Conservation (phyloP, 1,284 basidiomycete species). For the Apiotrichum laibachii region DNA sequence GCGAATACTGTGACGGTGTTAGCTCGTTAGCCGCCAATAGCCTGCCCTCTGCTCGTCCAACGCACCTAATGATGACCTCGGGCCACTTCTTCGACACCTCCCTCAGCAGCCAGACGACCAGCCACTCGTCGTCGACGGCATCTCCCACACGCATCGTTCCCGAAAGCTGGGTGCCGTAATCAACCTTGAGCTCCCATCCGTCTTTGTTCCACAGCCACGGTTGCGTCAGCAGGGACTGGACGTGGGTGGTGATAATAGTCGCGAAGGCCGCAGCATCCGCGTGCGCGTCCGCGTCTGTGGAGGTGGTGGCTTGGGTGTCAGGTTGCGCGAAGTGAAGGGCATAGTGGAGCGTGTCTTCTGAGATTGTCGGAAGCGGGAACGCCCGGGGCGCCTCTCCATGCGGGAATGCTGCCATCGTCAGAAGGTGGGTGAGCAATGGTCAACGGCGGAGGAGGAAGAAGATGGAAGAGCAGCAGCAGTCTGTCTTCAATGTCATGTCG, state of each 20-base stretch:
- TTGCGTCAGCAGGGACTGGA: constrained; percentile 59
- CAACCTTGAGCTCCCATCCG: constrained; percentile 72
- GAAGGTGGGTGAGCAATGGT: background rate
- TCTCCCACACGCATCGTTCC: constrained; percentile 85
- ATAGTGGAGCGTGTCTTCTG: constrained; percentile 82
- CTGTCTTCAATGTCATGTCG: too few species aligned
- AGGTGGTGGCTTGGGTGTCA: constrained; percentile 30
- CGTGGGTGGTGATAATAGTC: constrained; percentile 63
- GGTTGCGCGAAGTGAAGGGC: constrained; percentile 61
- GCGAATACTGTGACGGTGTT: constrained; percentile 56
- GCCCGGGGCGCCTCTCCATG: constrained; percentile 27
- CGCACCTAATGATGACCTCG: constrained; percentile 61
- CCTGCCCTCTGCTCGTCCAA: constrained; percentile 8
- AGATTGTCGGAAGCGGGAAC: constrained; percentile 56
- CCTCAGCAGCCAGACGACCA: constrained; percentile 77
- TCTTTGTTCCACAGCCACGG: constrained; percentile 85
- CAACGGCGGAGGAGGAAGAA: background rate
- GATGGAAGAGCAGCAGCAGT: background rate
- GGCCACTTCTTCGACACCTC: constrained; percentile 75
- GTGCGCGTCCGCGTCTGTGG: constrained; percentile 55
- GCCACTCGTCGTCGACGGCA: constrained; percentile 95
- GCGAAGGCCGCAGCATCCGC: constrained; percentile 66
- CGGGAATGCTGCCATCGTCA: constrained; percentile 40
- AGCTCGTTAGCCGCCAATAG: background rate
- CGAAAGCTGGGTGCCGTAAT: constrained; percentile 56